Evolutionary conservation across 2,329 filamentous ascomycete genomes (phyloP).

Genomic region (Sporothrix brunneoviolacea): DNA sequence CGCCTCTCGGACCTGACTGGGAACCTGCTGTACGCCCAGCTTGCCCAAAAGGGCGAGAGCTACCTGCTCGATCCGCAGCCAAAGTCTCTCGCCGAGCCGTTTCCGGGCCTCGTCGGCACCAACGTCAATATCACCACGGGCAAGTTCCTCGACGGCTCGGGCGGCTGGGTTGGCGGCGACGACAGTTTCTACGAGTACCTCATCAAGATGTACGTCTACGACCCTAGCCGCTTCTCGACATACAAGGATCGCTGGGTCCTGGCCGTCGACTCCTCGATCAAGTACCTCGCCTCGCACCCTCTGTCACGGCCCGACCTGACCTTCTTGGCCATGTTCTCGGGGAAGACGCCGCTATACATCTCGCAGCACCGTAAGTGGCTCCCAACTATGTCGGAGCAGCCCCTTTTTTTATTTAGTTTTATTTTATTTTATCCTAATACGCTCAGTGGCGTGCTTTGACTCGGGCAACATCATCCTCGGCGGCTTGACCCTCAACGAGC

Average conservation of each 20-base stretch:
- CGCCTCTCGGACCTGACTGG: constrained; percentile 69
- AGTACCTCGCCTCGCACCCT: constrained; percentile 64
- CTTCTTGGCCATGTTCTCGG: constrained; percentile 56
- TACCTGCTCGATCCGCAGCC: constrained; percentile 65
- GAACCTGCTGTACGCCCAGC: constrained; percentile 55
- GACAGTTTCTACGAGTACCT: constrained; percentile 88
- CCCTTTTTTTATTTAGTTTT: too few species aligned
- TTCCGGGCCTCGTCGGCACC: constrained; percentile 68
- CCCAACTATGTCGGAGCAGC: neutral
- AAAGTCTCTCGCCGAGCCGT: constrained; percentile 53
- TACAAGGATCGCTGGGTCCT: constrained; percentile 70
- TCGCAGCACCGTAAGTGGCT: constrained; percentile 44
- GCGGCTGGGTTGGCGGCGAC: constrained; percentile 70
- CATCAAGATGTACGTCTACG: constrained; percentile 85
- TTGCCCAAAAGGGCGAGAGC: constrained; percentile 61
- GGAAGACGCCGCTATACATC: constrained; percentile 34
- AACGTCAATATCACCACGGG: constrained; percentile 60
- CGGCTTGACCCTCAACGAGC: constrained; percentile 59
- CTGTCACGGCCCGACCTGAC: constrained; percentile 61
- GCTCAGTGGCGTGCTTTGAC: constrained; percentile 69
- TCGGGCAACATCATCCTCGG: constrained; percentile 82
- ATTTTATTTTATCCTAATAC: too few species aligned
- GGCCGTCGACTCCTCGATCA: constrained; percentile 70
- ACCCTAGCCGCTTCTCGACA: constrained; percentile 51
- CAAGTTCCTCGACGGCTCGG: constrained; percentile 56